A percentile compares a stretch with the other conserved stretches of the same genome.
These are phyloP conservation scores for Debaryomyces hansenii DNA, from an alignment of 805 yeast genomes.

Conservation along the genomic window DNA sequence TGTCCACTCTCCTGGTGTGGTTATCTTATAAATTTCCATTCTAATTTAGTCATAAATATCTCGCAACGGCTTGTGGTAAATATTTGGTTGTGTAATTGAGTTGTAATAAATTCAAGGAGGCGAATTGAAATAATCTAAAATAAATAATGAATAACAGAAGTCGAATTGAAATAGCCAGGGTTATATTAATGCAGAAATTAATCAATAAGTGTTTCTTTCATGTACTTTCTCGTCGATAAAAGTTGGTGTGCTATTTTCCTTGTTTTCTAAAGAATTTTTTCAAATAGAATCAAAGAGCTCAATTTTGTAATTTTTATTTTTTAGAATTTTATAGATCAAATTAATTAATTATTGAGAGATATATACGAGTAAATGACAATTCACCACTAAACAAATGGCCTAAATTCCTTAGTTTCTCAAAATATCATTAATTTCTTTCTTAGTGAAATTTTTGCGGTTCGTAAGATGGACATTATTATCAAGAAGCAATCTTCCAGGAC, in stretches of 20 bases:
- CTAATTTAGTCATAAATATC: background rate
- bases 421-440: constrained; percentile 14
- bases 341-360: background rate
- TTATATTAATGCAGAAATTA: background rate
- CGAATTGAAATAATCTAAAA: background rate
- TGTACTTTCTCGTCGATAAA: too few relatives aligned
- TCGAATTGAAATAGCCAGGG: background rate
- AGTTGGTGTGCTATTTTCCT: too few relatives aligned
- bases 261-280: too few relatives aligned
- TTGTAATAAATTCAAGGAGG: background rate
- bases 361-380: too few relatives aligned
- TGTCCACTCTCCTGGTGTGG: constrained; percentile 42
- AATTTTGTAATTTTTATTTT: too few relatives aligned
- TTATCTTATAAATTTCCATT: constrained; percentile 38
- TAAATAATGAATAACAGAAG: background rate
- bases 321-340: too few relatives aligned
- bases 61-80: background rate
- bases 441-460: constrained; percentile 13
- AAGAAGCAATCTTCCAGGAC: constrained; percentile 27
- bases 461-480: constrained; percentile 15
- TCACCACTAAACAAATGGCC: too few relatives aligned
- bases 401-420: constrained; percentile 1
- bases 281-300: too few relatives aligned
- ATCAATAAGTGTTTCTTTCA: too few relatives aligned
- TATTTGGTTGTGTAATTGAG: too few relatives aligned